A percentile compares a stretch with the other conserved stretches of the same genome.
These are phyloP conservation scores for Buxus sempervirens DNA, from an alignment of 164 flowering plant species.

Conservation along the genomic window DNA sequence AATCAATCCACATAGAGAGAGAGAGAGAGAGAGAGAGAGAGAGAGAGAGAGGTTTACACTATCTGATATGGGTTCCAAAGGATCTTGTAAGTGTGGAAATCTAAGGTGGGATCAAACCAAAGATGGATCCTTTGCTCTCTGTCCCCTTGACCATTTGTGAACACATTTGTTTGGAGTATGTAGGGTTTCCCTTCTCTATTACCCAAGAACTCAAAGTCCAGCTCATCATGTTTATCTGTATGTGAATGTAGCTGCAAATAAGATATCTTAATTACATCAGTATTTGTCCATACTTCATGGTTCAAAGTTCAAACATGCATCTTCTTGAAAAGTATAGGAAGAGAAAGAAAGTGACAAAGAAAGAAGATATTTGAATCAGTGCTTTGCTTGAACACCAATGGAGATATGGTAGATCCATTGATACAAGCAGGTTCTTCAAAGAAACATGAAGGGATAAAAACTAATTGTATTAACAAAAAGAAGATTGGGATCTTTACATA, in stretches of 20 bases:
- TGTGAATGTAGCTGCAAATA: constrained; percentile 41
- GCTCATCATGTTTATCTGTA: constrained; percentile 43
- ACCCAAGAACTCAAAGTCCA: constrained; percentile 86
- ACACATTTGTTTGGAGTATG: constrained; percentile 64
- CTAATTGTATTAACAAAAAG: background rate
- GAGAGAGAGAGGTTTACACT: constrained; percentile 36
- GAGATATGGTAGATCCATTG: too few species aligned
- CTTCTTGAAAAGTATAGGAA: too few species aligned
- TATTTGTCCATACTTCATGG: too few species aligned
- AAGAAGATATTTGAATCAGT: too few species aligned
- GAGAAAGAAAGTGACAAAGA: too few species aligned
- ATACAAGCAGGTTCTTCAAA: too few species aligned
- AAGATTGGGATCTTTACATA: constrained; percentile 31
- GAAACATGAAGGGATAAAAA: too few species aligned
- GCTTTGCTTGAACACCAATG: too few species aligned
- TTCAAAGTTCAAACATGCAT: too few species aligned
- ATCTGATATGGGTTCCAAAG: constrained; percentile 70
- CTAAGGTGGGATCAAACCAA: constrained; percentile 67
- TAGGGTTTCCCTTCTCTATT: constrained; percentile 46
- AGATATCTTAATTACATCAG: background rate
- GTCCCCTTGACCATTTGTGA: constrained; percentile 42
- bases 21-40: background rate
- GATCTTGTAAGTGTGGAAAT: constrained; percentile 50
- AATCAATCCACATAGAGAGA: too few species aligned
- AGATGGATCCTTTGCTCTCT: constrained; percentile 55